Conservation (phyloP, 345 rosid species). For the Gossypioides kirkii region DNA sequence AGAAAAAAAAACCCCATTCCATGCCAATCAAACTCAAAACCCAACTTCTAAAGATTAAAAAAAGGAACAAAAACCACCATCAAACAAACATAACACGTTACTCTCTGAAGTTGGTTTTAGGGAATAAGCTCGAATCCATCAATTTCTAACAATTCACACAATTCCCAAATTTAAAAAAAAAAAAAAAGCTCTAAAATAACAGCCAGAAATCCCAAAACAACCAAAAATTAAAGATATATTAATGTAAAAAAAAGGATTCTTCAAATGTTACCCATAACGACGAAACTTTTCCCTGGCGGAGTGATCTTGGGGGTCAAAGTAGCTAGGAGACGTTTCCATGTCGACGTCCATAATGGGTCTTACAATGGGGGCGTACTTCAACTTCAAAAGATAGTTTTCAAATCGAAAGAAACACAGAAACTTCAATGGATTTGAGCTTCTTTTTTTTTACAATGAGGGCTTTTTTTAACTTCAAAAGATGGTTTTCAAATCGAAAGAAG, state of each 20-base stretch:
- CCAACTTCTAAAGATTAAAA: neutral
- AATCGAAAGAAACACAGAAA: neutral
- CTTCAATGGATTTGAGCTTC: neutral
- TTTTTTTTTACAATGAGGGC: neutral
- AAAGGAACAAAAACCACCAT: neutral
- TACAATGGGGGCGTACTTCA: neutral
- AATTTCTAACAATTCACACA: neutral
- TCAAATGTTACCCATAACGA: conserved; percentile 66
- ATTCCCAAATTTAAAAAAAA: neutral
- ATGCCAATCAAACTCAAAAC: neutral
- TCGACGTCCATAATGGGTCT: conserved; percentile 48
- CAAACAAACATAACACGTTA: neutral
- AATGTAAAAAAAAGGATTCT: neutral
- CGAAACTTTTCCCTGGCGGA: conserved; percentile 68
- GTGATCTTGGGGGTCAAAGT: conserved; percentile 69
- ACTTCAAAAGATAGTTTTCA: neutral
- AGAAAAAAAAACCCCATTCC: neutral
- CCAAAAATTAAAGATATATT: neutral
- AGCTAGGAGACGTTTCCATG: conserved; percentile 71
- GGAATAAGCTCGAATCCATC: conserved; percentile 1
- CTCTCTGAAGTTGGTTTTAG: neutral
- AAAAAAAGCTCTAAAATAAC: neutral
- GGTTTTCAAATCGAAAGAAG: neutral
- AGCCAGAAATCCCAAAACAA: neutral
- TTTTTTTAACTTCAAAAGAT: neutral